Base-by-base conservation (phyloP, 2,329 filamentous ascomycete genomes). In the Penicillium griseofulvum region DNA sequence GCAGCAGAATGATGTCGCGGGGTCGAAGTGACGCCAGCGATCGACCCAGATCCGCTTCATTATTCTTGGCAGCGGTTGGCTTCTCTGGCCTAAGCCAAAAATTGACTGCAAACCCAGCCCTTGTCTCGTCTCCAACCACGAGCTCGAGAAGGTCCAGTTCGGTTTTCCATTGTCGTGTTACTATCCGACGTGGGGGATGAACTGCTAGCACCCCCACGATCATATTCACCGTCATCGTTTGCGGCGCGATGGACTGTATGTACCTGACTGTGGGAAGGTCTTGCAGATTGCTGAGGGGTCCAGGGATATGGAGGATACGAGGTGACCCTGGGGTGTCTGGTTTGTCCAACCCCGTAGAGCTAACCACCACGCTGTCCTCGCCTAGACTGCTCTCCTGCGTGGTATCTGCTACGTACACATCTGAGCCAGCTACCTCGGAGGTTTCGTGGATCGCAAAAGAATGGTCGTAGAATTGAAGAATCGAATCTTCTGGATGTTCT, bases 91-190 rank as follows among this genome's bases (percentile, higher is more conserved):
- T 74, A 1, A 96, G 76, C 93, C 93, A 97, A 70, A 96, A 91
- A 3, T 88, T 92, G 52, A 97, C 80, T 28, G 81, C 84, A 73
- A 97, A 96, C 2, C 88, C 89, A 0, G 89, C 84, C 60, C 81
- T 84, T 0, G 91, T 96, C 49, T 96, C 89, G 36, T 97, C 93
- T 5, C 89, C 92, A 1, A 97, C 85, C 1, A 92, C 78, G 2
- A 94, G 72, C 71, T 96, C 91, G 38, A 93, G 77, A 3, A 96
- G 80, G 6, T 88, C 83, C 49, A 87, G 80, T 41, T 78, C 73
- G 56, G 74, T 75, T 50, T 75, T 78, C 66, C 77, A 78, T 7
- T 79, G 78, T 11, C 75, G 73, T 0, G 91, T 90, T 29, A 78
- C 82, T 19, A 96, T 84, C 2, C 81, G 81, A 24, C 89, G 85